Conservation (phyloP, 371 early-diverging fungal genomes). For the Rhizopus stolonifer region DNA sequence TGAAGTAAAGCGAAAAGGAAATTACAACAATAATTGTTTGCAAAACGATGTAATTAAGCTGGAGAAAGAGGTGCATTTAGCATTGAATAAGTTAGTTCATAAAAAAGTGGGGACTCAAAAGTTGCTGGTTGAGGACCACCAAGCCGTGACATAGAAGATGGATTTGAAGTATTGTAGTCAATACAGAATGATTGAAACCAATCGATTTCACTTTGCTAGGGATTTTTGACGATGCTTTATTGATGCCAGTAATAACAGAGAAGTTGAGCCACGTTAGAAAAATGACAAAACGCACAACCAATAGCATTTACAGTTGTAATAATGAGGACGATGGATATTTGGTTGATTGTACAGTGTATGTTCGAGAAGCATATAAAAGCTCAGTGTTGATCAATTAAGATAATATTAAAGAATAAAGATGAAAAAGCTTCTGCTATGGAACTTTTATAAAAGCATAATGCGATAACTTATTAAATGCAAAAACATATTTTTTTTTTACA, state of each 20-base stretch:
- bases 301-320: neutral
- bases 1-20: constrained; percentile 21
- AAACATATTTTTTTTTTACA: too few species aligned
- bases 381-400: too few species aligned
- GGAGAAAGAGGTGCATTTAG: constrained; percentile 16
- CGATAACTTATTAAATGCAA: too few species aligned
- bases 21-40: constrained; percentile 8
- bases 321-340: neutral
- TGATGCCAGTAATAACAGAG: neutral
- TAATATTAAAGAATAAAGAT: too few species aligned
- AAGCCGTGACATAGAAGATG: constrained; percentile 3
- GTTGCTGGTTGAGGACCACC: constrained; percentile 18
- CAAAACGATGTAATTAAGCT: constrained; percentile 15
- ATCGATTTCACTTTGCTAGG: neutral
- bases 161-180: constrained; percentile 3
- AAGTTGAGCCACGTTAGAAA: neutral
- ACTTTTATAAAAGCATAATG: too few species aligned
- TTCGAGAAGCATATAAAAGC: too few species aligned
- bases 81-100: constrained; percentile 17
- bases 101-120: constrained; percentile 14
- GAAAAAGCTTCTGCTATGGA: too few species aligned
- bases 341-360: neutral
- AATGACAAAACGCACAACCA: neutral
- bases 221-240: neutral
- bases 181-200: constrained; percentile 2